Evolutionary conservation across 345 rosid genomes (phyloP).

Genomic region (Bretschneidera sinensis): DNA sequence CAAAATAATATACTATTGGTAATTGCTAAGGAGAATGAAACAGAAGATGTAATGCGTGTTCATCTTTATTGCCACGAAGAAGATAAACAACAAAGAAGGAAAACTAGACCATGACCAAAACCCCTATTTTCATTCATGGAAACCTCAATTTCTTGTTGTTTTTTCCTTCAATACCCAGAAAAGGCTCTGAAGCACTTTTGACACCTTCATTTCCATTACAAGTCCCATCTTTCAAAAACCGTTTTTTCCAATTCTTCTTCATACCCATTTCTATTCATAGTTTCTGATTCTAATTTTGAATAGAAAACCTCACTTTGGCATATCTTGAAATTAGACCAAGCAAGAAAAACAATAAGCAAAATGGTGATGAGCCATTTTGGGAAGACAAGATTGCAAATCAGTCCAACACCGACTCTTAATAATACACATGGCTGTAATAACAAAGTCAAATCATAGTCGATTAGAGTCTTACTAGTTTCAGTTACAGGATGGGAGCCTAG

Average conservation of each 20-base stretch:
- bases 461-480: constrained; percentile 33
- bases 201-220: constrained; percentile 22
- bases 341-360: constrained; percentile 62
- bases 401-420: constrained; percentile 81
- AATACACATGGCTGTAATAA: constrained; percentile 83
- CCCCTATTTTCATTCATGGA: constrained; percentile 70
- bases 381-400: constrained; percentile 62
- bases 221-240: constrained; percentile 16
- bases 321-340: constrained; percentile 74
- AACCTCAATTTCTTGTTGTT: constrained; percentile 24
- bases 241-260: constrained; percentile 35
- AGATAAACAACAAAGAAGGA: constrained; percentile 63
- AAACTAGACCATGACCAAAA: constrained; percentile 61
- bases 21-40: not conserved
- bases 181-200: constrained; percentile 31
- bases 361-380: constrained; percentile 86
- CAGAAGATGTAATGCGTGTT: constrained; percentile 37
- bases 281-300: constrained; percentile 65
- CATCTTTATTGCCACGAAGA: constrained; percentile 64
- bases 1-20: no score
- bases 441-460: constrained; percentile 71
- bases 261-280: constrained; percentile 20
- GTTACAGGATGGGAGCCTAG: no score
- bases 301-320: constrained; percentile 50
- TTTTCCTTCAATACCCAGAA: constrained; percentile 26